A percentile compares a stretch with the other conserved stretches of the same genome.
phyloP scores from a whole-genome alignment of 2,329 filamentous ascomycete genomes.

The Talaromyces sp. region DNA sequence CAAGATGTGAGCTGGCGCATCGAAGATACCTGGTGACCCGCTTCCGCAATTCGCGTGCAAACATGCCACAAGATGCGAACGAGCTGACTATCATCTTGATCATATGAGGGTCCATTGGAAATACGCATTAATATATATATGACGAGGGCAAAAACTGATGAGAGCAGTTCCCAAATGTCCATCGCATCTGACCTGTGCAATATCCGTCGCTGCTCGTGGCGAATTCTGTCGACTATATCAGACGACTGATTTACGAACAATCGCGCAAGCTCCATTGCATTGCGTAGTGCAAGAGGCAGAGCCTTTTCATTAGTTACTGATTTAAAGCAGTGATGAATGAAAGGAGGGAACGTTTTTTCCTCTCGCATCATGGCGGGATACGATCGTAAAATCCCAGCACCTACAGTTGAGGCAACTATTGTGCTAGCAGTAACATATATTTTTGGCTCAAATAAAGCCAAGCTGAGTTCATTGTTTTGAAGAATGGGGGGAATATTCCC shows the following conservation, averaged over 20 bases:
- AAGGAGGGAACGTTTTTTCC: background rate
- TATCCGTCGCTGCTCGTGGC: no score
- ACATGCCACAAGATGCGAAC: no score
- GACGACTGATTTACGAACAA: background rate
- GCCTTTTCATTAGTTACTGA: background rate
- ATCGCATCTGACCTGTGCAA: no score
- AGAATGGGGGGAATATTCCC: background rate
- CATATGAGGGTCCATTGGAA: no score
- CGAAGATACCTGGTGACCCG: no score
- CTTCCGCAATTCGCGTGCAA: no score
- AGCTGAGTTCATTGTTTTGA: background rate
- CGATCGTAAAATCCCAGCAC: background rate
- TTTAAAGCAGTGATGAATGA: background rate
- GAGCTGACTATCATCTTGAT: no score
- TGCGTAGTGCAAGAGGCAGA: background rate
- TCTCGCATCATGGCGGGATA: background rate
- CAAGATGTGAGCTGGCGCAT: no score
- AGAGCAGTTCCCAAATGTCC: no score
- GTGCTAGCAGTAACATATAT: background rate
- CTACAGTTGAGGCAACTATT: background rate
- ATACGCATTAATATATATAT: no score
- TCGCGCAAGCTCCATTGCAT: background rate
- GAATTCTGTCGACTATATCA: no score
- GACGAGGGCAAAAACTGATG: no score
- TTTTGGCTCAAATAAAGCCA: background rate